phyloP scores from a whole-genome alignment of 208 protist species.

The Trypanosoma caninum region DNA sequence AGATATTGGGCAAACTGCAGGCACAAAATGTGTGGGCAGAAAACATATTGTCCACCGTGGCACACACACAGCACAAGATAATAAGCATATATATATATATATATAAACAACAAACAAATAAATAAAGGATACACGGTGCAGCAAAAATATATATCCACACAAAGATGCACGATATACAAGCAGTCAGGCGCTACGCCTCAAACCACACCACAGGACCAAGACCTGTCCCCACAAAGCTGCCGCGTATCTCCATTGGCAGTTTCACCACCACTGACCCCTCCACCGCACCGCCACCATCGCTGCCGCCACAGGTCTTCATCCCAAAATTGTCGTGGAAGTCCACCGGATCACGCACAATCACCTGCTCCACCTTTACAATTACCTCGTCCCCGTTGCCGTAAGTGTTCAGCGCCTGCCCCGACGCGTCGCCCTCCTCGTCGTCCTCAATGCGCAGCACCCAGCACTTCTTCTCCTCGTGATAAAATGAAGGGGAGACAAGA shows the following conservation, averaged over 20 bases:
- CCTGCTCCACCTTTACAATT: slow-evolving; percentile 49
- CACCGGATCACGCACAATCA: slow-evolving; percentile 32
- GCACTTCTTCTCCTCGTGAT: slow-evolving; percentile 28
- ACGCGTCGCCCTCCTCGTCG: slow-evolving; percentile 12
- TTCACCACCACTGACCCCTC: neutral
- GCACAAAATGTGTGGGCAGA: neutral
- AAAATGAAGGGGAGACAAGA: slow-evolving; percentile 55
- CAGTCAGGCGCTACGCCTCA: slow-evolving; percentile 19
- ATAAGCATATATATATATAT: no score
- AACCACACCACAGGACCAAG: slow-evolving; percentile 79
- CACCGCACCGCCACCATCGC: neutral
- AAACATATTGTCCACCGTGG: no score
- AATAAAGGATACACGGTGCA: neutral
- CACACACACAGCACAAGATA: no score
- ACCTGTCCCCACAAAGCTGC: slow-evolving; percentile 65
- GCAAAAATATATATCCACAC: neutral
- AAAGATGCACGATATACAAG: slow-evolving; percentile 10
- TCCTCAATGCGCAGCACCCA: slow-evolving; percentile 79
- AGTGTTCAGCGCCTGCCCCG: slow-evolving; percentile 34
- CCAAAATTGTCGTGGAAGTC: slow-evolving; percentile 18
- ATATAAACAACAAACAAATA: neutral
- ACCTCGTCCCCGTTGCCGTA: slow-evolving; percentile 70
- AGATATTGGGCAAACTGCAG: neutral
- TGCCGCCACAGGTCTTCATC: neutral
- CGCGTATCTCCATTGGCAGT: slow-evolving; percentile 60